These are phyloP conservation scores for Mesembryanthemum crystallinum DNA, from an alignment of 148 eudicot genomes.

Conservation along the genomic window DNA sequence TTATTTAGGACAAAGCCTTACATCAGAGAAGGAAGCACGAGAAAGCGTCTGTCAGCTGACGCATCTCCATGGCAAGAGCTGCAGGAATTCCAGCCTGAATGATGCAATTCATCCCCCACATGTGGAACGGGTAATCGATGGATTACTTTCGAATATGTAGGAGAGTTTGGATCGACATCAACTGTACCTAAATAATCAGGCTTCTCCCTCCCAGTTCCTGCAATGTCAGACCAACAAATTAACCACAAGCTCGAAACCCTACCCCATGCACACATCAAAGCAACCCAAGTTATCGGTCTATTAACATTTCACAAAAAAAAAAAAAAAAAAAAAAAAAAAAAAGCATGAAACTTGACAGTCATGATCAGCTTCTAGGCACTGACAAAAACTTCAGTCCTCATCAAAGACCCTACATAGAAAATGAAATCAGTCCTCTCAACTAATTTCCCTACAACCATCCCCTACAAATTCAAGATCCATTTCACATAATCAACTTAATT, in stretches of 20 bases:
- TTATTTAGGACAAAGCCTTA: conserved; percentile 26
- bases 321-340: no score
- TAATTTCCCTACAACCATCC: neutral
- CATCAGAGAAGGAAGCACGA: conserved; percentile 86
- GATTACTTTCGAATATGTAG: conserved; percentile 73
- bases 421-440: neutral
- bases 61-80: conserved; percentile 95
- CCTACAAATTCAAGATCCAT: neutral
- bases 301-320: neutral
- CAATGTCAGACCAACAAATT: neutral
- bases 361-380: neutral
- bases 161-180: conserved; percentile 82
- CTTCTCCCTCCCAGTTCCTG: conserved; percentile 86
- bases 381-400: neutral
- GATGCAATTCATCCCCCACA: conserved; percentile 88
- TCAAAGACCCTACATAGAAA: neutral
- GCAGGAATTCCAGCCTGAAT: conserved; percentile 98
- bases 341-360: neutral
- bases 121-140: conserved; percentile 84
- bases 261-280: neutral
- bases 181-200: conserved; percentile 90
- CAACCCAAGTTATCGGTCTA: neutral
- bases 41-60: conserved; percentile 71
- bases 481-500: neutral
- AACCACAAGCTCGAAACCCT: neutral